Percentiles rank a stretch among this genome's conserved stretches.
Evolutionary conservation across 805 yeast genomes (phyloP).

Genomic region (Lipomyces starkeyi): DNA sequence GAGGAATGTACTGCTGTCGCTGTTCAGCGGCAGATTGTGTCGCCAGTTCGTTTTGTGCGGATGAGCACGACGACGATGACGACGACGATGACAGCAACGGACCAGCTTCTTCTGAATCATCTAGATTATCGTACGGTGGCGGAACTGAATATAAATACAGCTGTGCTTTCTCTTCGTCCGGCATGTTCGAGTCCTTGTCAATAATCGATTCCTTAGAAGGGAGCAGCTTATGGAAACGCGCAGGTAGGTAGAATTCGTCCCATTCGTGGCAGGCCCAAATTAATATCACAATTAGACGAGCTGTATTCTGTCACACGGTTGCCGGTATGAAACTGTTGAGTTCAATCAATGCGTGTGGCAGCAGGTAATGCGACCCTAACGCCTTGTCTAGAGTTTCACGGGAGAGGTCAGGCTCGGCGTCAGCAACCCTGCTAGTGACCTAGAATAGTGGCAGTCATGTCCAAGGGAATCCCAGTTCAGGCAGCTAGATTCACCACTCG

Average conservation of each 20-base stretch:
- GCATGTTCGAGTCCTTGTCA: constrained; percentile 8
- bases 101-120: constrained; percentile 19
- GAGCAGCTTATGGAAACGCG: background rate
- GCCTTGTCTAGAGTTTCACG: no score
- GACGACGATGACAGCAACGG: constrained; percentile 21
- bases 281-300: background rate
- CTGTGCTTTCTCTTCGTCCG: constrained; percentile 31
- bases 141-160: constrained; percentile 37
- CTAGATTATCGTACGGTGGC: constrained; percentile 35
- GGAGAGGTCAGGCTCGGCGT: no score
- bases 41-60: constrained; percentile 11
- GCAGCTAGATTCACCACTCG: no score
- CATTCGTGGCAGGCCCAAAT: background rate
- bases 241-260: background rate
- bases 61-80: constrained; percentile 10
- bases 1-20: constrained; percentile 30
- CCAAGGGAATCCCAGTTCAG: no score
- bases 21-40: constrained; percentile 26
- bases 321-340: background rate
- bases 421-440: no score
- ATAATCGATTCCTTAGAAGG: background rate
- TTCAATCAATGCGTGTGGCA: no score
- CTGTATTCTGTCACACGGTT: background rate
- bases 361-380: no score
- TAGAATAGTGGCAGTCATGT: no score